phyloP scores from a whole-genome alignment of 2,329 filamentous ascomycete species.

The Cladosporium austrohemisphaericum region DNA sequence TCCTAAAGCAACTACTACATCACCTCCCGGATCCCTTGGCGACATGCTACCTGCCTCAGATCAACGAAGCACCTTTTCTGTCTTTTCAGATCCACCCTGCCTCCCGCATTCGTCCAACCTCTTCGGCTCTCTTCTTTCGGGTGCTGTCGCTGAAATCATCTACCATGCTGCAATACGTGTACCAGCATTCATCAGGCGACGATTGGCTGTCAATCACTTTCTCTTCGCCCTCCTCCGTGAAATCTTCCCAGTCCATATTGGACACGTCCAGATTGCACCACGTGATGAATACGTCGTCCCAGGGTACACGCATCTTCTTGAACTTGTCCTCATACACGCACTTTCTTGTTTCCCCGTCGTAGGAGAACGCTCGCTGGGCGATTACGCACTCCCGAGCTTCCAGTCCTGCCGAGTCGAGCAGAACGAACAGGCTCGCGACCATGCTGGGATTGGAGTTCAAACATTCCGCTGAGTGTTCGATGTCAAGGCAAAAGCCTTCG shows the following conservation, averaged over 20 bases:
- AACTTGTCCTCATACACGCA: not conserved
- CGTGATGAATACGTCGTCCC: slow-evolving; percentile 12
- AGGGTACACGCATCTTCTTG: slow-evolving; percentile 18
- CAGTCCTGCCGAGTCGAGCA: slow-evolving; percentile 17
- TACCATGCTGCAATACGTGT: not conserved
- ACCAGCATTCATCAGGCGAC: slow-evolving; percentile 18
- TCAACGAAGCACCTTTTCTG: too few species aligned
- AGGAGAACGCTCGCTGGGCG: not conserved
- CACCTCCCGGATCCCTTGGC: too few species aligned
- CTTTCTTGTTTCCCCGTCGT: not conserved
- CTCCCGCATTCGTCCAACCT: not conserved
- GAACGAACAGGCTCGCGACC: slow-evolving; percentile 14
- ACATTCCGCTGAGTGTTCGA: not conserved
- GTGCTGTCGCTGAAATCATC: not conserved
- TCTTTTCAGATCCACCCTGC: not conserved
- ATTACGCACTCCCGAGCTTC: not conserved
- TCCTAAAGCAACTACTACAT: too few species aligned
- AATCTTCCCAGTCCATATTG: slow-evolving; percentile 21
- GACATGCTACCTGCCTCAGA: too few species aligned
- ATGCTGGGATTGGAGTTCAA: not conserved
- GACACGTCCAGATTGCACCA: slow-evolving; percentile 21
- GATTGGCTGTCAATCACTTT: slow-evolving; percentile 6
- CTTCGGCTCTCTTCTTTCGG: not conserved
- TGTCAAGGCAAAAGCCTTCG: slow-evolving; percentile 16
- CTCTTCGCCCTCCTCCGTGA: slow-evolving; percentile 5